Evolutionary conservation across 1,284 basidiomycete species (phyloP).

Genomic region (Ceratobasidium sp.): DNA sequence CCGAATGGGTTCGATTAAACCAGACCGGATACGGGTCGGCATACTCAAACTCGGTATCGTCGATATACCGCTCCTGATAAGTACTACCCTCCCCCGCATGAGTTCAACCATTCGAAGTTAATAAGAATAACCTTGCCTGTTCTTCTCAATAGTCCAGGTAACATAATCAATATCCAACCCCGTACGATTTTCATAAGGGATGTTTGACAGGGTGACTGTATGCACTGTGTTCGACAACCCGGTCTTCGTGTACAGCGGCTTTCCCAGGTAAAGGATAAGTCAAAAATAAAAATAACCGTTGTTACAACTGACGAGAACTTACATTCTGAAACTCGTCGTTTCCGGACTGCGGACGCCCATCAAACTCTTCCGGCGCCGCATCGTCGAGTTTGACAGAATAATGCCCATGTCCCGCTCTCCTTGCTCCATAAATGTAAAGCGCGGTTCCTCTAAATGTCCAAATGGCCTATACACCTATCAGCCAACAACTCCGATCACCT

Average conservation of each 20-base stretch:
- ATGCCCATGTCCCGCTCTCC: constrained; percentile 16
- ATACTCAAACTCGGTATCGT: constrained; percentile 27
- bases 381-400: constrained; percentile 19
- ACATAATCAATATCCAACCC: constrained; percentile 24
- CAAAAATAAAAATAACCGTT: not conserved
- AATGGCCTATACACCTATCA: not conserved
- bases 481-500: not conserved
- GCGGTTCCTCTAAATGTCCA: constrained; percentile 21
- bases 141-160: constrained; percentile 1
- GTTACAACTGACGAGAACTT: not conserved
- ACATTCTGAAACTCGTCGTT: constrained; percentile 12
- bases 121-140: not conserved
- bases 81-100: not conserved
- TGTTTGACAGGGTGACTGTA: constrained; percentile 3
- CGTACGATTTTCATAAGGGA: not conserved
- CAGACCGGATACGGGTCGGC: not conserved
- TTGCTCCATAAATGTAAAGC: constrained; percentile 30
- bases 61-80: not conserved
- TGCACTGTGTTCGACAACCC: not conserved
- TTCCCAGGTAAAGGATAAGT: not conserved
- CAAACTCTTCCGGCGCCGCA: constrained; percentile 1
- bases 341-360: constrained; percentile 8
- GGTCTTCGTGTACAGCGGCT: constrained; percentile 11
- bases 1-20: constrained; percentile 3
- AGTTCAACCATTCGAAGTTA: not conserved